These are phyloP conservation scores for Abelmoschus esculentus DNA, from an alignment of 345 rosid genomes.

Conservation along the genomic window DNA sequence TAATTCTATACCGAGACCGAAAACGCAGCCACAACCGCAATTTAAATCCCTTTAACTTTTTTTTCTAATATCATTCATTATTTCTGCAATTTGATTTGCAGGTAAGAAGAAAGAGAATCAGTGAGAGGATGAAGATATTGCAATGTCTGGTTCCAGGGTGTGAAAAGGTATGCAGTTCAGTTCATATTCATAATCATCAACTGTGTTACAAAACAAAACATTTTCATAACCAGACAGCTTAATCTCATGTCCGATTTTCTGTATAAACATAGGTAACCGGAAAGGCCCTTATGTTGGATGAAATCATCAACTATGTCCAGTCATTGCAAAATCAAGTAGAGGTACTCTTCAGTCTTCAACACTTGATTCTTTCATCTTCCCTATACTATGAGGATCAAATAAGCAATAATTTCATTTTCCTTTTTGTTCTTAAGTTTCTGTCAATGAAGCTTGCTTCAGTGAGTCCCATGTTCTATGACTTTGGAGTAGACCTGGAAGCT, in stretches of 20 bases:
- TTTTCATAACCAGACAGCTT: slow-evolving; percentile 6
- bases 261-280: slow-evolving; percentile 51
- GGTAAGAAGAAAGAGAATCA: slow-evolving; percentile 73
- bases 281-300: slow-evolving; percentile 83
- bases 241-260: slow-evolving; percentile 22
- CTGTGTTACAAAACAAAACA: no score
- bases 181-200: no score
- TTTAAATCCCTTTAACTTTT: no score
- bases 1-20: no score
- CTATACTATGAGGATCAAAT: no score
- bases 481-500: slow-evolving; percentile 44
- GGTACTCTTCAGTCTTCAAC: slow-evolving; percentile 20
- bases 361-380: no score
- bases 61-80: neutral
- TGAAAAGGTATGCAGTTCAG: slow-evolving; percentile 43
- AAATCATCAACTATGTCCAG: slow-evolving; percentile 67
- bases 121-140: slow-evolving; percentile 59
- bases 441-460: slow-evolving; percentile 65
- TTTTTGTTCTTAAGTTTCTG: slow-evolving; percentile 32
- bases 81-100: slow-evolving; percentile 13
- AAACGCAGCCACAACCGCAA: no score
- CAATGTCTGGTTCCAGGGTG: slow-evolving; percentile 75
- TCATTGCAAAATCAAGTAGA: slow-evolving; percentile 70
- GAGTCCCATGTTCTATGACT: slow-evolving; percentile 54
- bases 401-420: no score